These are phyloP conservation scores for Suillus decipiens DNA, from an alignment of 768 basidiomycete species.

Conservation along the genomic window DNA sequence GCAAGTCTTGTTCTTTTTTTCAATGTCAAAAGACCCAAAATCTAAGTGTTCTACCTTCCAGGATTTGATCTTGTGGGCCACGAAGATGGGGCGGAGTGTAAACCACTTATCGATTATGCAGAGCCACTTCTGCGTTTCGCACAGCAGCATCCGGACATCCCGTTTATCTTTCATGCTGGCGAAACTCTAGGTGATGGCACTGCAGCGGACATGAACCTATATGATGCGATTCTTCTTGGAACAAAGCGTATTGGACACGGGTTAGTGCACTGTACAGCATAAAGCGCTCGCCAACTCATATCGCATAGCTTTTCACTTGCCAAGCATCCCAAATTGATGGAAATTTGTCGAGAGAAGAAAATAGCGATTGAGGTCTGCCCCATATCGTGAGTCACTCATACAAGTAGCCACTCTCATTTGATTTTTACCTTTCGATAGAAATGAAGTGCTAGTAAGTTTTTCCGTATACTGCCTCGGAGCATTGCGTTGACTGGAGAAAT, in stretches of 20 bases:
- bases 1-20: no score
- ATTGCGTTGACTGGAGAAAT: neutral
- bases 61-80: slow-evolving; percentile 54
- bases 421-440: slow-evolving; percentile 39
- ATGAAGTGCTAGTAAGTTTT: slow-evolving; percentile 61
- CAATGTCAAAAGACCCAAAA: no score
- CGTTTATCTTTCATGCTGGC: slow-evolving; percentile 51
- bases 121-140: slow-evolving; percentile 39
- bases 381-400: slow-evolving; percentile 39
- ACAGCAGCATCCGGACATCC: slow-evolving; percentile 38
- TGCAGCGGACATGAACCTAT: slow-evolving; percentile 45
- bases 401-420: neutral
- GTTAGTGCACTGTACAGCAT: slow-evolving; percentile 20
- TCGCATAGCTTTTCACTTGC: slow-evolving; percentile 40
- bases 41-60: slow-evolving; percentile 16
- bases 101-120: slow-evolving; percentile 41
- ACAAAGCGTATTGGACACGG: slow-evolving; percentile 54
- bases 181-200: slow-evolving; percentile 51
- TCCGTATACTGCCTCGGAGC: neutral
- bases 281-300: neutral
- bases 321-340: slow-evolving; percentile 48
- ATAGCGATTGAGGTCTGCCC: slow-evolving; percentile 51
- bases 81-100: slow-evolving; percentile 36
- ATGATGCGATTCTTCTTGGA: slow-evolving; percentile 49
- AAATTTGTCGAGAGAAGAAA: slow-evolving; percentile 40